A percentile compares a stretch with the other conserved stretches of the same genome.
Conservation (phyloP, 2,329 filamentous ascomycete species). For the Tympanopsis confertula region DNA sequence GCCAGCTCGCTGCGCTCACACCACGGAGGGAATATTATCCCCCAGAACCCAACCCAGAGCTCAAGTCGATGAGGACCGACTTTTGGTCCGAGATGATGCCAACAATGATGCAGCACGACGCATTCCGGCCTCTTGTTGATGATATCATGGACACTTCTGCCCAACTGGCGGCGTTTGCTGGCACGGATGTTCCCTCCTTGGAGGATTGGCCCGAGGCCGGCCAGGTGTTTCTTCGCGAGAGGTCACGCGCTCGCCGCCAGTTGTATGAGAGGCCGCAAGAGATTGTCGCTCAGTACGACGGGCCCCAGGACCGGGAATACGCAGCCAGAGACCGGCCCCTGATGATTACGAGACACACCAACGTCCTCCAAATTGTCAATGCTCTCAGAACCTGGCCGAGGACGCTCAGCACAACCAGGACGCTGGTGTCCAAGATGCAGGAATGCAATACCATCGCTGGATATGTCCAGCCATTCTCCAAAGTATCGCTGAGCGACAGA, state of each 20-base stretch:
- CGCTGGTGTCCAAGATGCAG: slow-evolving; percentile 5
- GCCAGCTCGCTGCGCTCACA: slow-evolving; percentile 15
- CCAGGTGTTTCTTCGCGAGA: slow-evolving; percentile 10
- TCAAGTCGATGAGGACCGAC: slow-evolving; percentile 20
- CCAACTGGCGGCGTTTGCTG: slow-evolving; percentile 11
- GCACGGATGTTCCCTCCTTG: not conserved
- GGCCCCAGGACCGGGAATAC: slow-evolving; percentile 7
- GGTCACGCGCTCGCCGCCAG: slow-evolving; percentile 12
- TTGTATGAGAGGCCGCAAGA: slow-evolving; percentile 10
- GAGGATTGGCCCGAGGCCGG: not conserved
- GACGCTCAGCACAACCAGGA: slow-evolving; percentile 5
- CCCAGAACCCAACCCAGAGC: slow-evolving; percentile 4
- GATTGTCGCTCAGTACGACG: not conserved
- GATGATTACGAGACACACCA: slow-evolving; percentile 5
- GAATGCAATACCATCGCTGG: slow-evolving; percentile 20
- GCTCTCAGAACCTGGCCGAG: slow-evolving; percentile 8
- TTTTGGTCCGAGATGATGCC: slow-evolving; percentile 19
- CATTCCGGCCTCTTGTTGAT: slow-evolving; percentile 14
- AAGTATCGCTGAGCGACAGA: slow-evolving; percentile 22
- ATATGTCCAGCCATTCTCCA: slow-evolving; percentile 14
- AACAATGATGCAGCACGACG: slow-evolving; percentile 23
- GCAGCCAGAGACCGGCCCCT: slow-evolving; percentile 6
- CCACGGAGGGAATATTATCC: slow-evolving; percentile 24
- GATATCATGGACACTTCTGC: slow-evolving; percentile 17
- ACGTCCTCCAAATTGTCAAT: slow-evolving; percentile 8